Evolutionary conservation across 2,329 filamentous ascomycete species (phyloP).

Genomic region (Neurospora crassa): DNA sequence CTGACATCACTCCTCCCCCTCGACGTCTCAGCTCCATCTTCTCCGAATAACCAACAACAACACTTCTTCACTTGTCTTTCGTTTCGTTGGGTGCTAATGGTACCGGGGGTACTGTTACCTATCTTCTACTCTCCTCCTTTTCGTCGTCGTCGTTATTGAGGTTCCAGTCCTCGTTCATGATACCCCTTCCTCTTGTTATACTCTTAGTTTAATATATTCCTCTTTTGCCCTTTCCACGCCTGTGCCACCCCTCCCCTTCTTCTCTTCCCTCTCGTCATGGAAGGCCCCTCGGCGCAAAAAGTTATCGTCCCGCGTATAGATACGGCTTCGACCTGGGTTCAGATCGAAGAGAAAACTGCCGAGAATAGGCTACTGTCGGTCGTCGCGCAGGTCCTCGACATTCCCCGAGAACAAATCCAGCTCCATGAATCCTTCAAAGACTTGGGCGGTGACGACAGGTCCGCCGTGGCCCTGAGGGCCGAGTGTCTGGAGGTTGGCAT

Average conservation of each 20-base stretch:
- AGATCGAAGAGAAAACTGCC: slow-evolving; percentile 14
- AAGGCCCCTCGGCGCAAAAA: neutral
- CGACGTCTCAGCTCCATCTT: neutral
- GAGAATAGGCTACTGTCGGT: slow-evolving; percentile 17
- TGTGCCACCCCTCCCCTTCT: neutral
- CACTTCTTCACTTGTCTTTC: neutral
- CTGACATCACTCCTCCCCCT: neutral
- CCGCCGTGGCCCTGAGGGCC: slow-evolving; percentile 25
- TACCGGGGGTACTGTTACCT: neutral
- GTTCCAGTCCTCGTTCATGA: slow-evolving; percentile 12
- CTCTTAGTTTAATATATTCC: slow-evolving; percentile 4
- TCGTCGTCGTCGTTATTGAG: neutral
- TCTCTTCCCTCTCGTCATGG: neutral
- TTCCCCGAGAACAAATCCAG: slow-evolving; percentile 23
- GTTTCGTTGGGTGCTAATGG: neutral
- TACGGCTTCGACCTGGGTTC: slow-evolving; percentile 16
- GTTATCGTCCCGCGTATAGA: slow-evolving; percentile 11
- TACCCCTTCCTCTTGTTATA: slow-evolving; percentile 9
- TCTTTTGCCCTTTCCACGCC: neutral
- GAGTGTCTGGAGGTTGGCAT: slow-evolving; percentile 28
- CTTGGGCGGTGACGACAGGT: slow-evolving; percentile 30
- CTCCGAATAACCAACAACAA: neutral
- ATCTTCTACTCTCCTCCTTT: neutral
- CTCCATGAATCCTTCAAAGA: slow-evolving; percentile 35
- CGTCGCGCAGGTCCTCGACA: slow-evolving; percentile 26